Base-by-base conservation (phyloP, 2,329 filamentous ascomycete species). In the Westerdykella aurantiaca region DNA sequence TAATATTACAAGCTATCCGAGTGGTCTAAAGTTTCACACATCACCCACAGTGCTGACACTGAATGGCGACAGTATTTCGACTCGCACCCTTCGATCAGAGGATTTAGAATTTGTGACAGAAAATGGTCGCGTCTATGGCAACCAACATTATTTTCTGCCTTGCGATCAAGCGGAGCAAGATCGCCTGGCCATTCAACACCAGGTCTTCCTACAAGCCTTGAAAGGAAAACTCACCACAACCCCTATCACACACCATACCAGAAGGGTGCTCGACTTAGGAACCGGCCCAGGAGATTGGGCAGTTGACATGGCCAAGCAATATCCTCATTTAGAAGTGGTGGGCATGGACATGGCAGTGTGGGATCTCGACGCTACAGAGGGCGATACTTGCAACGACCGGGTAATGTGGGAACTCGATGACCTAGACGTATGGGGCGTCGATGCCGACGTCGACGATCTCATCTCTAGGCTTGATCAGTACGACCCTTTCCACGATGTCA, bases 141-240 rank as follows among this genome's bases (percentile, higher is more conserved):
- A 82, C 55, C 71, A 76, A 29, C 72, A 73, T 29, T 85, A 83
- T 56, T 80, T 73, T 60, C 81, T 84, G 74, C 82, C 82, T 12
- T 83, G 83, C 60, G 82, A 85, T 54, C 78, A 83, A 37, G 66
- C 73, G 37, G 82, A 85, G 57, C 80, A 83, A 61, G 78, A 79
- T 37, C 78, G 82, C 34, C 63, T 83, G 40, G 75, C 77, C 45
- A 70, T 85, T 41, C 69, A 79, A 33, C 80, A 85, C 51, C 80
- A 83, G 57, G 76, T 83, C 38, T 83, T 80, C 54, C 65, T 82
- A 13, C 51, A 57, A 16, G 61, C 63, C 18, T 51, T 69, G 5
- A 55, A 63, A 41, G 64, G 64, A 6, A 61, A 57, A 23, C 52
- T 69, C 25, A 67, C 64, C 6, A 68, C 66, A n/a, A 62, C 61